phyloP scores from a whole-genome alignment of 352 stramenopile genomes.

The Detonula confervacea region DNA sequence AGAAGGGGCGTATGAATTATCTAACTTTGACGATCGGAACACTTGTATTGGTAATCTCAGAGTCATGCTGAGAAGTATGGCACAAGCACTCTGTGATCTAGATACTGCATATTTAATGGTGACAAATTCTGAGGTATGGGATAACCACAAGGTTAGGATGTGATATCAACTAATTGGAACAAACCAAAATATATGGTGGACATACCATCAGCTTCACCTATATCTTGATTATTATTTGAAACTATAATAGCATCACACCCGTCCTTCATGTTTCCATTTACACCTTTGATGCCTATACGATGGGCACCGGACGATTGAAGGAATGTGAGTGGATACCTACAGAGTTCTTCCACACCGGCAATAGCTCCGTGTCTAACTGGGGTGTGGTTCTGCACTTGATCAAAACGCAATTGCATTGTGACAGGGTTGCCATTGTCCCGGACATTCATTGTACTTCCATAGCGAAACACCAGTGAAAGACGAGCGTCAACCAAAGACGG shows the following conservation, averaged over 20 bases:
- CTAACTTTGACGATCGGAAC: neutral
- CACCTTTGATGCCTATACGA: neutral
- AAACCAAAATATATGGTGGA: neutral
- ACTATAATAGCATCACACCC: slow-evolving; percentile 5
- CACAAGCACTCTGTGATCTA: neutral
- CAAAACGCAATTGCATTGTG: neutral
- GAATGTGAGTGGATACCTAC: neutral
- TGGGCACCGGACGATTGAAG: neutral
- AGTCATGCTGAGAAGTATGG: neutral
- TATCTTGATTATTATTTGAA: neutral
- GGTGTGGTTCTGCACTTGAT: neutral
- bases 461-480: neutral
- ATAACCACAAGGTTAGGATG: neutral
- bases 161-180: neutral
- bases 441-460: neutral
- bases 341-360: neutral
- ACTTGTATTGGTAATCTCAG: neutral
- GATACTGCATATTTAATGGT: neutral
- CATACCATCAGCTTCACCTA: neutral
- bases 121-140: neutral
- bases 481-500: neutral
- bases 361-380: neutral
- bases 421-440: neutral
- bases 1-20: neutral
- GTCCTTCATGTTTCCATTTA: neutral